Base-by-base conservation (phyloP, 1,284 basidiomycete species). In the Leucoagaricus sp. region DNA sequence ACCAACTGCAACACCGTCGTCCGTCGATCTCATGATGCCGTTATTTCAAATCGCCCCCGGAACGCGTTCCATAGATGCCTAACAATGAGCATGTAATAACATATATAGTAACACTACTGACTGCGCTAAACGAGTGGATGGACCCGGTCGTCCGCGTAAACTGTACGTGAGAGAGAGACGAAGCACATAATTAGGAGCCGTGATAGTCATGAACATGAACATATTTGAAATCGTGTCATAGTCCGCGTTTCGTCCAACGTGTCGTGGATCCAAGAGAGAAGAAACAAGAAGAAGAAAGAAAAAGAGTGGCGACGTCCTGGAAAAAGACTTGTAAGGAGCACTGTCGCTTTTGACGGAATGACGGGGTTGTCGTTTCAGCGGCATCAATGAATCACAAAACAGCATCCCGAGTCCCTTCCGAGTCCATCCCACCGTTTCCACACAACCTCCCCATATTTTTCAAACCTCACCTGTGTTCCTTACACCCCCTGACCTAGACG, bases 71-170 rank as follows among this genome's bases (percentile, higher is more conserved):
- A 53, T 53, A 53, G 52, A 53, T 47, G 34, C 33, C 52, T 53
- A 53, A 34, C 52, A 25, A 53, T 53, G 52, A 53, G 44, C 52
- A 29, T 53, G 52, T 53, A 53, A 53, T 40, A 53, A 53, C 52
- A 50, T 29, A n/a, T 26, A 45, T 47, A 53, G 44, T 53, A 53
- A 53, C 23, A 47, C 34, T 52, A 33, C 28, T 44, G 17, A 52
- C 13, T 42, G 23, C 25, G 31, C 47, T 34, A 34, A 49, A 33
- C 34, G 52, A 53, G 34, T 40, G 52, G 52, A 53, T 9, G 44
- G 52, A 53, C 44, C 28, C 28, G n/a, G 9, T 28, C 40, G 46
- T 55, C 53, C 53, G 38, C 21, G 21, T 50, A 28, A 23, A 50
- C 25, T 21, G 40, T 41, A 41, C 40, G 23, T 41, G 36, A 29